A percentile compares a stretch with the other conserved stretches of the same genome.
Evolutionary conservation across 2,329 filamentous ascomycete species (phyloP).

Genomic region (Neofusicoccum laricinum): DNA sequence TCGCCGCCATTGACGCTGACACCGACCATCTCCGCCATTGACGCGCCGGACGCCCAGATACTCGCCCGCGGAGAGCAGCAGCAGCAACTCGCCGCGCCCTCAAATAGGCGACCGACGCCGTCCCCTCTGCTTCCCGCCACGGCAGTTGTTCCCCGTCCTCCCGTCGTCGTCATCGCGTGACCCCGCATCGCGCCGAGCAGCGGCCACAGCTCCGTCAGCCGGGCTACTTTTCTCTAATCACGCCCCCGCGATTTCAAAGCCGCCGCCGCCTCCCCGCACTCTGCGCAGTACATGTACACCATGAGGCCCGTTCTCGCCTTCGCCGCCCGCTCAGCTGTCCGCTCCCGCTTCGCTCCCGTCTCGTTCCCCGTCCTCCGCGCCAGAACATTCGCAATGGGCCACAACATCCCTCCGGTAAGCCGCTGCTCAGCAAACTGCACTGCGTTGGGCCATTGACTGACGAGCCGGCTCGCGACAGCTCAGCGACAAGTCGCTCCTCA

Average conservation of each 20-base stretch:
- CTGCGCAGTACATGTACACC: not conserved
- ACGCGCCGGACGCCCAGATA: constrained; percentile 4
- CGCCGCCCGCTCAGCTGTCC: constrained; percentile 19
- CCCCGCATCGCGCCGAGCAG: constrained; percentile 5
- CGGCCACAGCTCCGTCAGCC: not conserved
- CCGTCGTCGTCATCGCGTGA: constrained; percentile 5
- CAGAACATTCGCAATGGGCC: constrained; percentile 44
- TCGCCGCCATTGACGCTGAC: constrained; percentile 17
- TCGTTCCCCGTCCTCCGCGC: constrained; percentile 34
- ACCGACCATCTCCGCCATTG: constrained; percentile 15
- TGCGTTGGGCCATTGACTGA: not conserved
- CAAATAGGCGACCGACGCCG: not conserved
- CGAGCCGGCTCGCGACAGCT: constrained; percentile 30
- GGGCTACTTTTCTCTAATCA: not conserved
- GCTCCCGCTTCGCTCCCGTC: constrained; percentile 30
- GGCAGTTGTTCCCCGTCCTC: too few species aligned
- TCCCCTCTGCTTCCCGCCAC: not conserved
- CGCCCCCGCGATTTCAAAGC: not conserved
- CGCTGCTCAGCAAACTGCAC: too few species aligned
- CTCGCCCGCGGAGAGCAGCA: not conserved
- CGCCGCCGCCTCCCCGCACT: not conserved
- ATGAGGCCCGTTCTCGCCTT: constrained; percentile 21
- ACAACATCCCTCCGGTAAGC: constrained; percentile 41
- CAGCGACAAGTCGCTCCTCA: constrained; percentile 64
- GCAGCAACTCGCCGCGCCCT: not conserved